Conservation (phyloP, 2,329 filamentous ascomycete genomes). For the Scorias spongiosa region DNA sequence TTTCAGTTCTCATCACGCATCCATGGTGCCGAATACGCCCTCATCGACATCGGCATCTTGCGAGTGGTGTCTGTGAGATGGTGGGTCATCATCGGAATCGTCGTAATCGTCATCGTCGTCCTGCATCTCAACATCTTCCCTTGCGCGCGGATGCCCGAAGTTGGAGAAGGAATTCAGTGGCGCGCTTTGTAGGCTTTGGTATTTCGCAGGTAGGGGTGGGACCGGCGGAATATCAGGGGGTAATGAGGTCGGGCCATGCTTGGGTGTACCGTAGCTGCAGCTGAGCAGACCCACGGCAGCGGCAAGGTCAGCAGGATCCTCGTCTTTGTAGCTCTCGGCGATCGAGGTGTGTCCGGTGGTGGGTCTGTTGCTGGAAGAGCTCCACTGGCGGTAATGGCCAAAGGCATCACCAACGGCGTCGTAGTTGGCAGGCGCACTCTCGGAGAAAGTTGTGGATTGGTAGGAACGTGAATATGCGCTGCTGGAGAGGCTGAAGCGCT, state of each 20-base stretch:
- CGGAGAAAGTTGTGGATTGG: conserved; percentile 49
- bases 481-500: conserved; percentile 34
- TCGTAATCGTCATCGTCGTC: conserved; percentile 35
- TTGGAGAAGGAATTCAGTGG: conserved; percentile 10
- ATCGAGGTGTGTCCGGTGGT: conserved; percentile 49
- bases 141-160: conserved; percentile 8
- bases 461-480: conserved; percentile 56
- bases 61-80: conserved; percentile 21
- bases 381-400: conserved; percentile 54
- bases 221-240: conserved; percentile 69
- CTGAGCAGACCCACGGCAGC: conserved; percentile 81
- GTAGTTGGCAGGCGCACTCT: conserved; percentile 33
- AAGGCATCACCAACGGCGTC: conserved; percentile 36
- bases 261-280: conserved; percentile 77
- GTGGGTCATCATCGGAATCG: conserved; percentile 24
- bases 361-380: conserved; percentile 53
- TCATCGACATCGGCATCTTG: conserved; percentile 83
- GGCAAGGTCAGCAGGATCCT: conserved; percentile 76
- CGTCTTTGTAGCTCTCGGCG: conserved; percentile 55
- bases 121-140: conserved; percentile 34
- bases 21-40: conserved; percentile 91
- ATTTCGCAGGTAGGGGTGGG: conserved; percentile 70
- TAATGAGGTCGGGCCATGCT: conserved; percentile 46
- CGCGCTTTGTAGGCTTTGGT: conserved; percentile 34
- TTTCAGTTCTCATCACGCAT: conserved; percentile 45